Percentiles rank a stretch among this genome's conserved stretches.
phyloP scores from a whole-genome alignment of 768 basidiomycete genomes.

The Candolleomyces efflorescens region DNA sequence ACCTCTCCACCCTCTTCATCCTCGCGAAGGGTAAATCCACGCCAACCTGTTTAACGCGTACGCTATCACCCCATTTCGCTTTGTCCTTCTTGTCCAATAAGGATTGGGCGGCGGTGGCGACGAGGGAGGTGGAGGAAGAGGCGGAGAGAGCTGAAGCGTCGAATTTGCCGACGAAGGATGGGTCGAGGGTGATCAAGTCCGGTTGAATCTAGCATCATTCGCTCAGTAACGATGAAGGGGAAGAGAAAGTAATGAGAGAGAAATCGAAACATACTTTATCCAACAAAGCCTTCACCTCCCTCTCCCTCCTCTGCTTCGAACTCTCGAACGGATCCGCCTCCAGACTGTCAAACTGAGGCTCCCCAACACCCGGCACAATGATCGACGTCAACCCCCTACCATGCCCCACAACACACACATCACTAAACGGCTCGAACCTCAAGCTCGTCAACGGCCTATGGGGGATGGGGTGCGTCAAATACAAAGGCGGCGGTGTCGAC shows the following conservation, averaged over 20 bases:
- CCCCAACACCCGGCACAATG: constrained; percentile 88
- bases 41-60: constrained; percentile 28
- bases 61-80: neutral
- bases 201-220: constrained; percentile 92
- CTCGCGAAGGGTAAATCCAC: constrained; percentile 59
- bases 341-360: constrained; percentile 89
- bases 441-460: constrained; percentile 70
- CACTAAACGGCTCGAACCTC: constrained; percentile 88
- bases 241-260: neutral
- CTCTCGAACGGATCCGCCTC: constrained; percentile 97
- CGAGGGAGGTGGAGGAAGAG: constrained; percentile 40
- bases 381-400: constrained; percentile 75
- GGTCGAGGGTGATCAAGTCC: constrained; percentile 85
- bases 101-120: constrained; percentile 13
- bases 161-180: constrained; percentile 70
- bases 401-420: constrained; percentile 79
- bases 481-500: constrained; percentile 52
- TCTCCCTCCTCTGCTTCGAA: constrained; percentile 73
- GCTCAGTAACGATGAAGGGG: no score
- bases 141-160: constrained; percentile 57
- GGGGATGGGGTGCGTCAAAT: constrained; percentile 84
- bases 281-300: constrained; percentile 85
- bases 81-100: constrained; percentile 8
- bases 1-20: constrained; percentile 73
- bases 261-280: constrained; percentile 61